Percentiles rank a stretch among this genome's conserved stretches.
These are phyloP conservation scores for Trypanosoma conorhini DNA, from an alignment of 208 protist species.

Conservation along the genomic window DNA sequence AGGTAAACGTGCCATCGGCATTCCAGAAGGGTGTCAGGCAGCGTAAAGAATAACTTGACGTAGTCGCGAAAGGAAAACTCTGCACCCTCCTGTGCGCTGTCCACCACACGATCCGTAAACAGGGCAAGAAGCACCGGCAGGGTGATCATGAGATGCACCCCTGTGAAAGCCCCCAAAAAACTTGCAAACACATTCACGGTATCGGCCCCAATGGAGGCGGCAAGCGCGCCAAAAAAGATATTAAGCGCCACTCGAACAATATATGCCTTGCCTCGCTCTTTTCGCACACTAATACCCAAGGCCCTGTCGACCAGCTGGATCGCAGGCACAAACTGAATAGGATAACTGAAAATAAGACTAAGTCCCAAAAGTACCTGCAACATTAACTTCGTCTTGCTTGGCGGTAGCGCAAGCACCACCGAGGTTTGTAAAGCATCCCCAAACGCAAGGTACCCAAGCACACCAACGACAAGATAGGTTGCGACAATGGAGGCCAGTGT, in stretches of 20 bases:
- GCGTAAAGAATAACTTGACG: slow-evolving; percentile 43
- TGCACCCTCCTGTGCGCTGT: slow-evolving; percentile 20
- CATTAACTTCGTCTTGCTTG: slow-evolving; percentile 37
- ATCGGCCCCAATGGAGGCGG: slow-evolving; percentile 60
- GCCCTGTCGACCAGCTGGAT: slow-evolving; percentile 80
- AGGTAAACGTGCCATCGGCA: slow-evolving; percentile 55
- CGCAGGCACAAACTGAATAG: slow-evolving; percentile 81
- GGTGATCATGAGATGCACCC: slow-evolving; percentile 81
- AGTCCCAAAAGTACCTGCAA: slow-evolving; percentile 61
- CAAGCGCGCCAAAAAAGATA: slow-evolving; percentile 48
- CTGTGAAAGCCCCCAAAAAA: slow-evolving; percentile 78
- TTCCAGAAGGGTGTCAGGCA: slow-evolving; percentile 34
- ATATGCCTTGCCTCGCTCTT: slow-evolving; percentile 32
- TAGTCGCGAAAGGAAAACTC: slow-evolving; percentile 40
- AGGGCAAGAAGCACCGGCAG: slow-evolving; percentile 63
- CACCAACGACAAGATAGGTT: slow-evolving; percentile 67
- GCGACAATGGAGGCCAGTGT: slow-evolving; percentile 51
- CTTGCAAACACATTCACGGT: slow-evolving; percentile 78
- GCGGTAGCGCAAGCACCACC: slow-evolving; percentile 67
- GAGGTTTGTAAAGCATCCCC: slow-evolving; percentile 64
- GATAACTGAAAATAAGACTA: slow-evolving; percentile 75
- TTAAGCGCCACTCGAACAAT: slow-evolving; percentile 56
- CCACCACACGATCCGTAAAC: slow-evolving; percentile 44
- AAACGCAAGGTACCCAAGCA: slow-evolving; percentile 75
- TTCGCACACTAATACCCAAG: slow-evolving; percentile 37